Conservation (phyloP, 176 grass and related monocot species). For the Aegilops longissima region DNA sequence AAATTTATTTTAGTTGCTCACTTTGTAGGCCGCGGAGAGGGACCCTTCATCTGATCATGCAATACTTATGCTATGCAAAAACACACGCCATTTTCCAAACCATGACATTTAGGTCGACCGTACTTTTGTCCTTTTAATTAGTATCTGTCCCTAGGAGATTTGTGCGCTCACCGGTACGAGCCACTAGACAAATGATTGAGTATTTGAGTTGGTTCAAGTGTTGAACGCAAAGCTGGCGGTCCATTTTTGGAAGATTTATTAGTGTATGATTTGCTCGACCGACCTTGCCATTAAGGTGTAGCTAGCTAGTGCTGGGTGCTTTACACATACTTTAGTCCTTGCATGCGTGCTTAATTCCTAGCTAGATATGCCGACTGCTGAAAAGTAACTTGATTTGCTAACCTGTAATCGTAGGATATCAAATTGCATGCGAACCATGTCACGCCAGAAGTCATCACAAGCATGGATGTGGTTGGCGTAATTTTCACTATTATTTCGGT, state of each 20-base stretch:
- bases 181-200: background rate
- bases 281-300: too few species aligned
- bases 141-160: too few species aligned
- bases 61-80: background rate
- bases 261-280: slow-evolving; percentile 29
- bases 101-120: slow-evolving; percentile 39
- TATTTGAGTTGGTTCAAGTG: background rate
- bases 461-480: background rate
- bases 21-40: background rate
- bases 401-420: background rate
- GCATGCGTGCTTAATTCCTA: slow-evolving; percentile 14
- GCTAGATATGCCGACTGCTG: background rate
- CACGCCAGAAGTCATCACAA: background rate
- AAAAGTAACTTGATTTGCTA: slow-evolving; percentile 22
- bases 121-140: slow-evolving; percentile 11
- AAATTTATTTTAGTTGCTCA: slow-evolving; percentile 29
- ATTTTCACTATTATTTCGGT: background rate
- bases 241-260: background rate
- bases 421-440: background rate
- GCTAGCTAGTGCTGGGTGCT: slow-evolving; percentile 13
- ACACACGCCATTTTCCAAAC: background rate
- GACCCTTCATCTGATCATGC: too few species aligned
- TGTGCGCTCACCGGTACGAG: slow-evolving; percentile 10
- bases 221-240: background rate
- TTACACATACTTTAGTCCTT: slow-evolving; percentile 13